Evolutionary conservation across 345 rosid genomes (phyloP), one percentile per base, ranked within the genome.

Genomic region (Turnera subulata): DNA sequence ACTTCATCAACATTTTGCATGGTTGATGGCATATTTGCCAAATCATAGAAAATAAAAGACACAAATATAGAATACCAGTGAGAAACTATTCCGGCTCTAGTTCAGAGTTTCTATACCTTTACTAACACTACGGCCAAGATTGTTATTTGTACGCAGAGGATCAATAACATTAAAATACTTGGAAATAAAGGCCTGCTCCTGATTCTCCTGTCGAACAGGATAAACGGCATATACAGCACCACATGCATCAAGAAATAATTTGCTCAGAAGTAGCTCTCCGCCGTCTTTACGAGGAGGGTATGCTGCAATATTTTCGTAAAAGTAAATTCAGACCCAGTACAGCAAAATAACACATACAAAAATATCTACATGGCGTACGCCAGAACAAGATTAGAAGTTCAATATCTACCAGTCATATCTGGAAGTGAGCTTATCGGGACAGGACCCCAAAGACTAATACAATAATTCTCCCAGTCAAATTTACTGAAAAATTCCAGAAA

Each of bases 401-500:
- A 14, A 44, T 56, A 45, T n/a, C 26, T 73, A 90, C 99, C 97
- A 70, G 92, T 67, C 53, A 85, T 82, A 73, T 81, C 89, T 57
- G 97, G 99, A 74, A 94, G 89, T 14, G 80, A 82, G 68, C 80
- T 63, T 56, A 85, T 74, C 46, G 89, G 91, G 59, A 94, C 97
- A 71, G 99, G 97, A 49, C 97, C 99, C 92, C 96, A 71, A 58
- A 94, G 89, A 79, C 99, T 94, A 37, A 94, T 80, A 70, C 97
- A 94, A 75, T 83, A 94, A 61, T 84, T 94, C 62, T 88, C 91
- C 99, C 99, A 94, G 69, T 94, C 99, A 78, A 94, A 94, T 84
- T 90, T 94, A 73, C 99, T 90, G 78, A 94, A 94, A 78, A 90
- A 90, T 81, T 94, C 97, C 62, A 94, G 99, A 78, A 94, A 94